These are phyloP conservation scores for Ziziphus jujuba DNA, from an alignment of 306 rosid genomes.

Conservation along the genomic window DNA sequence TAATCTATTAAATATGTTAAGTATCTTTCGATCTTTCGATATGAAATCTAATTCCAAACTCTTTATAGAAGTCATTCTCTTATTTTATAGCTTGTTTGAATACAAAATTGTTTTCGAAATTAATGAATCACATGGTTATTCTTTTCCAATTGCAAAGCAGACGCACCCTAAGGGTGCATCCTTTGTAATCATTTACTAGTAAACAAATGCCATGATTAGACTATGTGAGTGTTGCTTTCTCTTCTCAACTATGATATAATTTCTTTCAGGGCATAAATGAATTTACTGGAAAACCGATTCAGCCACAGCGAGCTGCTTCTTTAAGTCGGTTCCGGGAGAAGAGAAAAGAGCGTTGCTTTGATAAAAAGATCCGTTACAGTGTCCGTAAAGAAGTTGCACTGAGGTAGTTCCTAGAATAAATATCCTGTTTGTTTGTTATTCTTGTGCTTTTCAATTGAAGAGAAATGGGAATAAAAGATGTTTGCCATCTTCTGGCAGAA, in stretches of 20 bases:
- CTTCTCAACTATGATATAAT: slow-evolving; percentile 2
- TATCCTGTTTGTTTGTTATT: neutral
- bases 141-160: no score
- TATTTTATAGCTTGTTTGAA: no score
- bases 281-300: slow-evolving; percentile 37
- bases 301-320: slow-evolving; percentile 60
- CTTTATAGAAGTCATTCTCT: no score
- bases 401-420: slow-evolving; percentile 25
- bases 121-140: no score
- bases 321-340: slow-evolving; percentile 53
- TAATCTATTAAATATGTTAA: neutral
- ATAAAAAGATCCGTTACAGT: slow-evolving; percentile 51
- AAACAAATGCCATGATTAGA: neutral
- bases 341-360: slow-evolving; percentile 58
- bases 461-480: neutral
- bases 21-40: no score
- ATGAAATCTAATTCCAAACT: no score
- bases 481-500: neutral
- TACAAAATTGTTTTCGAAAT: no score
- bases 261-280: slow-evolving; percentile 38
- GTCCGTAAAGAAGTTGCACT: slow-evolving; percentile 63
- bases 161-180: no score
- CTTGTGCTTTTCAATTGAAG: neutral
- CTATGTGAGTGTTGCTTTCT: neutral
- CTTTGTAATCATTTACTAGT: neutral